A percentile compares a stretch with the other conserved stretches of the same genome.
Evolutionary conservation across 192 early-diverging fungal genomes (phyloP).

Genomic region (Allomyces arbusculus): DNA sequence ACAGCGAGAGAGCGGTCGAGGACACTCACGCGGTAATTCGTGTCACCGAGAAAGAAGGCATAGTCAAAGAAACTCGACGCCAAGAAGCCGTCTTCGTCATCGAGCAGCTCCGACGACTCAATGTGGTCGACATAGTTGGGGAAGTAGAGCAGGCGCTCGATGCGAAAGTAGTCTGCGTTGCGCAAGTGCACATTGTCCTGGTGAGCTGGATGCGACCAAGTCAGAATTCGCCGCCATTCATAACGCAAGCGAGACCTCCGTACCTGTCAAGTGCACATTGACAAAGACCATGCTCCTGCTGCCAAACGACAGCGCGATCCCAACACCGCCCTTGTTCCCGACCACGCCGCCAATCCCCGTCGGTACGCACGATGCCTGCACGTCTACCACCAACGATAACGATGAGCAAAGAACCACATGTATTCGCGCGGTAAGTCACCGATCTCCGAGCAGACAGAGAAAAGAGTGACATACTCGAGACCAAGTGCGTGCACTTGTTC

Average conservation of each 20-base stretch:
- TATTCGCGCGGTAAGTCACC: no score
- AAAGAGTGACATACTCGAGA: background rate
- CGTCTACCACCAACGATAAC: background rate
- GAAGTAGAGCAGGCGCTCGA: background rate
- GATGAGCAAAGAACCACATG: no score
- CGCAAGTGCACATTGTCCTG: conserved; percentile 4
- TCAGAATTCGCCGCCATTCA: background rate
- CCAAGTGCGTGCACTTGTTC: background rate
- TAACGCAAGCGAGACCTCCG: no score
- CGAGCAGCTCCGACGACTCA: no score
- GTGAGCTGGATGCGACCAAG: conserved; percentile 1
- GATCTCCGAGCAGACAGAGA: no score
- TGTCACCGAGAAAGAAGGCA: background rate
- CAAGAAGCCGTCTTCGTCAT: background rate
- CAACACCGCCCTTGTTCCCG: conserved; percentile 12
- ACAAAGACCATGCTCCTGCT: conserved; percentile 6
- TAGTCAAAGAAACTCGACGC: background rate
- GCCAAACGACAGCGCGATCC: conserved; percentile 4
- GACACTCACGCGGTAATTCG: background rate
- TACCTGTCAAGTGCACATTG: conserved; percentile 11
- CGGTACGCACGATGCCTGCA: background rate
- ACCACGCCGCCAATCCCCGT: conserved; percentile 12
- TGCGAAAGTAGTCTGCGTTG: conserved; percentile 7
- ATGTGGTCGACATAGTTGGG: no score
- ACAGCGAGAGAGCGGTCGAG: no score